Evolutionary conservation across 768 basidiomycete genomes (phyloP), one percentile per base, ranked within the genome.

Genomic region (Lentinula boryana): DNA sequence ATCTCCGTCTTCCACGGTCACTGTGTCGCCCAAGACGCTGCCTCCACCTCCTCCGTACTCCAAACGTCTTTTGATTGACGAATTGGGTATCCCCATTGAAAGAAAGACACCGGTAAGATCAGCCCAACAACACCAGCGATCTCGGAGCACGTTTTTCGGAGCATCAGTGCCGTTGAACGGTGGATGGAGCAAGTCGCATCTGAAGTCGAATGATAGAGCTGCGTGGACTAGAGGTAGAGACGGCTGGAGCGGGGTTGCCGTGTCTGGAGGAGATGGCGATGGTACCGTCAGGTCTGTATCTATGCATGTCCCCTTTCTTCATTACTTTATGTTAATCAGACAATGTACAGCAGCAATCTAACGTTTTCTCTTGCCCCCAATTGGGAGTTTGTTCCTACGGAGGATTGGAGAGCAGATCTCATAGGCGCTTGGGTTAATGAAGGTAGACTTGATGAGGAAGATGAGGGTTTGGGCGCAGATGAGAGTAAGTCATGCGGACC

Each of bases 361-460:
- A 90, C 88, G 2, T 91, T 93, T 65, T 83, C 85, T 7, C 83
- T 93, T n/a, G 80, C 84, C 2, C 78, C 83, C 3, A 86, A 86
- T 0, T 93, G 90, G 89, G 68, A 76, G 1, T 93, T 91, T 61
- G 83, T 92, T 6, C 81, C 84, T 63, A 86, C 86, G 0, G 91
- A 93, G 65, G 84, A 87, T 57, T 93, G 91, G 91, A 76, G 86
- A 56, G 78, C 83, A 31, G 91, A 92, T 71, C 56, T 84, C 6
- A 73, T 74, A 31, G 87, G 79, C 3, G 68, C 66, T 4, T 93
- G 90, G 90, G 76, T 77, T 13, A 41, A 43, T 43, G 31, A 31
- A 12, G 38, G 1, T 4, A 10, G 16, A 41, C 44, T 5, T 35
- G 62, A 10, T 18, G 32, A 36, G 38, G 58, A 53, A 9, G 33